Evolutionary conservation across 768 basidiomycete genomes (phyloP), one percentile per base, ranked within the genome.

Genomic region (Cystobasidium ongulense): DNA sequence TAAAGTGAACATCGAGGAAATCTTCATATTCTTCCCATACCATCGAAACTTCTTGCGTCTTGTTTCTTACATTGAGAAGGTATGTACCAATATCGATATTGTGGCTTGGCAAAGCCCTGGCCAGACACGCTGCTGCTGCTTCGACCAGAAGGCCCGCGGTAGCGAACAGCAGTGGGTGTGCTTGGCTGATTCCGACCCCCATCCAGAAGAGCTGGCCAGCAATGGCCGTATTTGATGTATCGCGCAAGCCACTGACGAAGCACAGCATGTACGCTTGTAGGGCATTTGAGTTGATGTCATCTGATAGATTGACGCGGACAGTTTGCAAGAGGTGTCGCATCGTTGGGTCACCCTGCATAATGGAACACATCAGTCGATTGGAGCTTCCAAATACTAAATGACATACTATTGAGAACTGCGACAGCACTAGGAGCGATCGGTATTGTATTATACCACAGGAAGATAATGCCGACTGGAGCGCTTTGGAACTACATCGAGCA

Each of bases 181-280:
- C 50, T 23, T 71, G 52, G 43, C 52, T 61, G 29, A 59, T 27
- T 38, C 29, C 33, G 4, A 71, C n/a, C 2, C 46, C 68, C 17
- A 71, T 15, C 68, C 68, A 71, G 33, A 71, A 59, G 33, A 71
- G 52, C 25, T 36, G 68, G 13, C 15, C 68, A 54, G 68, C 68
- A 5, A 15, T 35, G 10, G 18, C 15, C 5, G 3, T n/a, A 33
- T 52, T 29, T 13, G 23, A 25, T 3, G 36, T 4, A 11, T 31
- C 11, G 10, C 13, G 4, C 23, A 43, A 38, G 17, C 25, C 25
- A 23, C 33, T 10, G 3, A 36, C 23, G 18, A 71, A 59, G 53
- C 43, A 71, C 2, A 61, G 17, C 52, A 71, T 25, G 36, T 39
- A 71, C 33, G 66, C 66, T 53, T 68, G 66, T 31, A 68, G 50